Base-by-base conservation (phyloP, 1,284 basidiomycete genomes). In the Marasmius sp. region DNA sequence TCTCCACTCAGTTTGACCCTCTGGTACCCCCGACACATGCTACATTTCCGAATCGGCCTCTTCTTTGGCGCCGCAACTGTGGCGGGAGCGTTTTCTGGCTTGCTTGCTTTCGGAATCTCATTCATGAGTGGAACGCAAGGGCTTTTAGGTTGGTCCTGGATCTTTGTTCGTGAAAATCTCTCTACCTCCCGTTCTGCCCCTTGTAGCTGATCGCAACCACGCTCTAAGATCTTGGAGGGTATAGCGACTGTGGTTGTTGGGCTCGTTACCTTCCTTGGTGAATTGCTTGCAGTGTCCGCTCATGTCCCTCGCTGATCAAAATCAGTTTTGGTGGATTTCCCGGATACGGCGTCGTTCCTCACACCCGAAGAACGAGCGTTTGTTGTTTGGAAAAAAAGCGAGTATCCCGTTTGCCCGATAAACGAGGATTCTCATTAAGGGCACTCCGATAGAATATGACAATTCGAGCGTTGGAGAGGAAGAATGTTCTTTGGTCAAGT, bases 401-500 rank as follows among this genome's bases (percentile, higher is more conserved):
- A 53, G 78, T 69, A 3, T 6, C 18, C 2, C 47, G 16, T 27
- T 27, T 27, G 27, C 27, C 5, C 27, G 27, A 27, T 27, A 27
- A 27, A 27, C 27, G 5, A 27, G 27, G 27, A 27, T 2, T 64
- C 7, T 27, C 12, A 3, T 50, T 45, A 47, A 36, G 56, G 0
- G 47, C 11, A 16, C 37, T 54, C 8, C 49, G 41, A 3, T 43
- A 87, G 85, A 86, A 68, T 86, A 84, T 61, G 86, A 88, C 68
- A 85, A 85, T 64, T 87, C 86, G 0, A 81, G 80, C 2, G 86
- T 87, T 0, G 87, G 85, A 0, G 88, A 90, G 68, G 87, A 86
- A 61, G 86, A 89, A 60, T 74, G 78, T 43, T 88, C 88, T 64
- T 77, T 80, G 14, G 62, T 77, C 59, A 74, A 81, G 3, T 85